phyloP scores from a whole-genome alignment of 2,329 filamentous ascomycete species.

The Exophiala xenobiotica region DNA sequence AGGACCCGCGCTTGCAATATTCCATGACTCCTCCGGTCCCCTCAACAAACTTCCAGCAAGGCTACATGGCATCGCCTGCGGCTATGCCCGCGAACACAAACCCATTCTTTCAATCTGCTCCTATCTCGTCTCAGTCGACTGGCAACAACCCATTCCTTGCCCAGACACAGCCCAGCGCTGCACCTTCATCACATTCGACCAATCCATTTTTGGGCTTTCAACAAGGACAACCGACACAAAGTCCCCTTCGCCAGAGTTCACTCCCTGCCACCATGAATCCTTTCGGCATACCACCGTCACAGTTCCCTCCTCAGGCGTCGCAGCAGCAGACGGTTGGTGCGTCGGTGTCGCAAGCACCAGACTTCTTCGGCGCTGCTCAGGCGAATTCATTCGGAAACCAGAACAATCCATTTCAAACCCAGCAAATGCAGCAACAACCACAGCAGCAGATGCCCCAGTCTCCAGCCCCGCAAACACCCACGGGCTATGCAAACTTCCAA shows the following conservation, averaged over 20 bases:
- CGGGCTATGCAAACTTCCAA: conserved; percentile 22
- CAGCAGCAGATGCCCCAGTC: conserved; percentile 15
- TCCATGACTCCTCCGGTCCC: conserved; percentile 43
- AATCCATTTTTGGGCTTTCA: conserved; percentile 29
- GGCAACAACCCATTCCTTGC: conserved; percentile 29
- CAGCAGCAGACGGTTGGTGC: conserved; percentile 21
- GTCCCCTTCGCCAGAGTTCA: conserved; percentile 23
- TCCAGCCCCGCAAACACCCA: conserved; percentile 5
- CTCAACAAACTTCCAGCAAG: conserved; percentile 34
- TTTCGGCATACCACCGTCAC: conserved; percentile 28
- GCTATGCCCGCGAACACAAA: conserved; percentile 35
- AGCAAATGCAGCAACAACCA: conserved; percentile 19
- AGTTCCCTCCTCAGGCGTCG: conserved; percentile 9
- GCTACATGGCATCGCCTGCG: conserved; percentile 26
- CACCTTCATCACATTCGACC: conserved; percentile 19
- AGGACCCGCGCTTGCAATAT: conserved; percentile 43
- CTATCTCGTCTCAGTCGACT: conserved; percentile 25
- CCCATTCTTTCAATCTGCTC: conserved; percentile 44
- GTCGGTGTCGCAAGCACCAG: conserved; percentile 19
- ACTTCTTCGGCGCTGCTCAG: conserved; percentile 17
- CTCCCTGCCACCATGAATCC: conserved; percentile 24
- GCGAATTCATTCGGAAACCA: conserved; percentile 31
- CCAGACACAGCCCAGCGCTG: conserved; percentile 13
- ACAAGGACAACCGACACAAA: conserved; percentile 20
- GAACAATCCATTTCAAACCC: conserved; percentile 22